Evolutionary conservation across 2,329 filamentous ascomycete species (phyloP), one percentile per base, ranked within the genome.

Genomic region (Venturia pyrina): DNA sequence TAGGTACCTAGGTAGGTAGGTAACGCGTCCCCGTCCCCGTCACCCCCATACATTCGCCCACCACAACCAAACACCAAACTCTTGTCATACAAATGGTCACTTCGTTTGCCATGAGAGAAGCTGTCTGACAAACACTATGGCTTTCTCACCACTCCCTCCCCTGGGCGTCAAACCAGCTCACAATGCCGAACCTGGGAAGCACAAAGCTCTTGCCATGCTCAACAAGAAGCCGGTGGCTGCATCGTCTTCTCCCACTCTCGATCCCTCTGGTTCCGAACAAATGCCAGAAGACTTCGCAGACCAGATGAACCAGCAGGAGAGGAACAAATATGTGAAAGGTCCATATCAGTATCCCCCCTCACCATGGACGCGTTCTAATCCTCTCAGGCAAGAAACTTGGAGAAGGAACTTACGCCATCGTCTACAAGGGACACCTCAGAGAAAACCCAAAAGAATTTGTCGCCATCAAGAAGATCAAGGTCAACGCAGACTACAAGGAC

Each of bases 401-500:
- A 76, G 91, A 96, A 78, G 95, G 95, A 80, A 98, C 95, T 69
- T 99, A 99, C 76, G 95, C 95, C 75, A 88, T 96, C 72, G 95
- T 99, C 73, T 97, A 92, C 80, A 86, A 93, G 64, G 95, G 93
- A 64, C 89, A 93, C 77, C 83, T 95, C 59, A 85, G 87, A 68
- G 75, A 79, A 67, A 87, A 95, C 71, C 89, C 91, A 6, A 82
- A 83, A 43, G 84, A 86, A 53, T 85, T 89, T 65, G 90, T 99
- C 69, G 95, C 95, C 71, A 93, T 96, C 81, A 96, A 96, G 77
- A 95, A 93, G 79, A 95, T 95, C 80, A 95, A 95, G 75, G 82
- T 92, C 67, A 89, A 91, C 71, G 88, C 89, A 68, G 90, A 93
- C 74, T 96, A 91, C 79, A 88, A 86, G 67, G 92, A 98, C 76